Base-by-base conservation (phyloP, 331 rosid genomes). In the Telfairia occidentalis region DNA sequence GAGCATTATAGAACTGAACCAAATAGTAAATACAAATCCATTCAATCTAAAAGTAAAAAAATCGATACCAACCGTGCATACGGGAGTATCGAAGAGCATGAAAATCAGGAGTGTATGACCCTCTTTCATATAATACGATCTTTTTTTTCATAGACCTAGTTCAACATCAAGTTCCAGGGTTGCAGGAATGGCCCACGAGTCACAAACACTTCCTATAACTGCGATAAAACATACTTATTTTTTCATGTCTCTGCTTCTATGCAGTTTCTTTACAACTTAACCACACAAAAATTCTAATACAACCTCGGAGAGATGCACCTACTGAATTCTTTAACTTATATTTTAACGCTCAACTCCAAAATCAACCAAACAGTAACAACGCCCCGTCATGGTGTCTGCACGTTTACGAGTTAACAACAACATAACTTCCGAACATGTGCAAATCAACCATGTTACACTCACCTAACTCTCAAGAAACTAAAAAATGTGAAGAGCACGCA, bases 1-100 rank as follows among this genome's bases (percentile, higher is more conserved):
- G 97, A 80, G 88, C 92, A 88, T 91, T 94, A 75, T 86, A 94
- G 84, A 94, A 76, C 97, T 94, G 90, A 82, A 78, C 63, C 40
- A 76, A 72, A 82, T 8, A 65, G 18, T 21, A 12, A 76, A 50
- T 58, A 34, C 26, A 42, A 19, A 54, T 50, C 34, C 53, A 37
- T 21, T 54, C 49, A 74, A 54, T 74, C 24, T 29, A 74, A 42
- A 5, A 34, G 65, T 54, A 35, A 3, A 54, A 1, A 35, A 35
- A 73, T 23, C 9, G 3, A 13, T 12, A 42, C 1, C 0, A 43
- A 48, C 40, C 1, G 9, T 26, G 76, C 37, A 19, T 9, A 30
- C 2, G 43, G 2, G 23, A 24, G 35, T 6, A 23, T 21, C 48
- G 29, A 5, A 67, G 9, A 67, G 42, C 12, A 23, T 48, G 26